Evolutionary conservation across 495 filamentous ascomycete genomes (phyloP), one percentile per base, ranked within the genome.

Genomic region (Xylaria curta): DNA sequence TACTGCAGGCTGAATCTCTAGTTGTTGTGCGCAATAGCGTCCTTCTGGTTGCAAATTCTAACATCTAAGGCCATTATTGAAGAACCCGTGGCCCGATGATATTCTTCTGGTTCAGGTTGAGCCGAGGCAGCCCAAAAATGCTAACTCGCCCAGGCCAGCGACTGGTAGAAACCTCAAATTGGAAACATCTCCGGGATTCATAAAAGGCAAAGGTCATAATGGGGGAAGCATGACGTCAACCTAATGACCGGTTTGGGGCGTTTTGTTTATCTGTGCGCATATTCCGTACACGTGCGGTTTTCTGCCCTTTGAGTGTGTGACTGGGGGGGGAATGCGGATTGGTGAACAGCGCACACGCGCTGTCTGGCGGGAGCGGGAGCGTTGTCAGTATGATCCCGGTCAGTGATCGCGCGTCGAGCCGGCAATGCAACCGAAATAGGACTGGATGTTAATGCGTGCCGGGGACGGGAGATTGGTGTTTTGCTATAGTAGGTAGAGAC

Each of bases 391-490:
- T 65, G 62, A 65, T 65, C 62, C 62, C 26, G 63, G 63, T 28
- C 63, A 53, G 42, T 53, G 21, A 38, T 51, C 21, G 46, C 62
- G 44, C 63, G 46, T 38, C 46, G 40, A 46, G 63, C 28, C 44
- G 42, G 49, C 65, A 44, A 56, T 67, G 65, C 49, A 67, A 56
- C 65, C 65, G 49, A 54, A 67, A 67, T 40, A 56, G 49, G 47
- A 67, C 33, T 54, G 65, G 28, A 42, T 56, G 21, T 67, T 56
- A 67, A 67, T 67, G 65, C 65, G 33, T 49, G 42, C 64, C 8
- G 47, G 64, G 47, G 46, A 54, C 47, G 3, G 46, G 26, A 9
- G 21, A 21, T 6, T 15, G 60, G 38, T 44, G 58, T 38, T 38
- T 40, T 36, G 58, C 58, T 17, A n/a, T n/a, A n/a, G n/a, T n/a